Base-by-base conservation (phyloP, 495 filamentous ascomycete species). In the Penicillium desertorum region DNA sequence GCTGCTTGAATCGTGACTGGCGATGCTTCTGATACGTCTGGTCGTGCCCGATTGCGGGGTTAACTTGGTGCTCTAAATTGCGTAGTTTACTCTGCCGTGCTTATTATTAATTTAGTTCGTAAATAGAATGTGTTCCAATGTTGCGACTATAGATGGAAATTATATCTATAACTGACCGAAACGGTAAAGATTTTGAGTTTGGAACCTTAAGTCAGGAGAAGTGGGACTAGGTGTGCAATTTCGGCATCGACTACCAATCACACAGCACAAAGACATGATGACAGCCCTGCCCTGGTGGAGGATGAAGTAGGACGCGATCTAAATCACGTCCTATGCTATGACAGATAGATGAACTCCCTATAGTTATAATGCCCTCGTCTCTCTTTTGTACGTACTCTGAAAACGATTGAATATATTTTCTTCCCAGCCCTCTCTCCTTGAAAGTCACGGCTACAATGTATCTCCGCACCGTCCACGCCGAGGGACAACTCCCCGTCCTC, bases 391-490 rank as follows among this genome's bases (percentile, higher is more conserved):
- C 23, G 5, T 3, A 16, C 23, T 8, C 16, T 30, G 7, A 11
- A 19, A 47, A 3, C n/a, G 1, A 29, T 30, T 12, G n/a, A 47
- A 30, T 4, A 30, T 30, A 30, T 8, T 19, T 1, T 12, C 23
- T 1, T 19, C 19, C 20, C 17, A 5, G 19, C 3, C 23, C 30
- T 25, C 14, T 14, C 16, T 25, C 11, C 14, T 16, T n/a, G 23
- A 30, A 34, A 37, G 34, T 17, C 48, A 7, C 20, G 10, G 29
- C 6, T 12, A 64, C n/a, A 25, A 84, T 84, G 80, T 78, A 79
- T 71, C 70, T 84, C 48, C 74, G 73, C 19, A 53, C 67, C 8
- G 70, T 66, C 5, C 81, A 83, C 59, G 75, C 78, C 41, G 80
- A 82, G 41, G 41, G 62, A 14, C 52, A 68, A 57, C 66, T 76